A percentile compares a stretch with the other conserved stretches of the same genome.
Conservation (phyloP, 2,329 filamentous ascomycete genomes). For the Alternaria atra region DNA sequence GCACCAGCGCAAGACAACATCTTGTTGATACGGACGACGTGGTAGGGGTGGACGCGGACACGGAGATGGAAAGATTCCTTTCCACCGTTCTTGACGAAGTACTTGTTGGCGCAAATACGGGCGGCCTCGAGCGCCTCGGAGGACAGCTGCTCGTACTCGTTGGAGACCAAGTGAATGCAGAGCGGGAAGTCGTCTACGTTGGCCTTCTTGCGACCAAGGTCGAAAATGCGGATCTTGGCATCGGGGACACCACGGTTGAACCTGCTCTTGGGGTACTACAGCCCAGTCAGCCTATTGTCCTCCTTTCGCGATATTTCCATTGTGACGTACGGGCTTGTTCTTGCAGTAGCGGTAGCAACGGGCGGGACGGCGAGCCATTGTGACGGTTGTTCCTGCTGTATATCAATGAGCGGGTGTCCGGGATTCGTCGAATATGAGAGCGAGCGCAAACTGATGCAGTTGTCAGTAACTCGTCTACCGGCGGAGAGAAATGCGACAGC, state of each 20-base stretch:
- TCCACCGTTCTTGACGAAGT: constrained; percentile 73
- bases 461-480: constrained; percentile 23
- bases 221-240: constrained; percentile 93
- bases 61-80: constrained; percentile 78
- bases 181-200: constrained; percentile 99
- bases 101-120: constrained; percentile 99
- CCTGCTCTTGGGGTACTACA: constrained; percentile 99
- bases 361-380: constrained; percentile 99
- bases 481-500: constrained; percentile 15
- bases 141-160: constrained; percentile 99
- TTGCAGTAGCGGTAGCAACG: constrained; percentile 99
- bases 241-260: constrained; percentile 99
- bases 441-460: constrained; percentile 20
- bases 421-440: constrained; percentile 14
- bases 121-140: constrained; percentile 99
- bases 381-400: constrained; percentile 67
- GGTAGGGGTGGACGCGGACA: constrained; percentile 94
- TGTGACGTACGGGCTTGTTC: constrained; percentile 83
- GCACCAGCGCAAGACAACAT: constrained; percentile 99
- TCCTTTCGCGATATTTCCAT: constrained; percentile 27
- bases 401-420: constrained; percentile 56
- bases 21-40: constrained; percentile 99
- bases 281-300: constrained; percentile 35
- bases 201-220: constrained; percentile 97
- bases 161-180: constrained; percentile 97